Percentiles rank a stretch among this genome's conserved stretches.
Conservation (phyloP, 2,329 filamentous ascomycete species). For the Trichophaea hybrida region DNA sequence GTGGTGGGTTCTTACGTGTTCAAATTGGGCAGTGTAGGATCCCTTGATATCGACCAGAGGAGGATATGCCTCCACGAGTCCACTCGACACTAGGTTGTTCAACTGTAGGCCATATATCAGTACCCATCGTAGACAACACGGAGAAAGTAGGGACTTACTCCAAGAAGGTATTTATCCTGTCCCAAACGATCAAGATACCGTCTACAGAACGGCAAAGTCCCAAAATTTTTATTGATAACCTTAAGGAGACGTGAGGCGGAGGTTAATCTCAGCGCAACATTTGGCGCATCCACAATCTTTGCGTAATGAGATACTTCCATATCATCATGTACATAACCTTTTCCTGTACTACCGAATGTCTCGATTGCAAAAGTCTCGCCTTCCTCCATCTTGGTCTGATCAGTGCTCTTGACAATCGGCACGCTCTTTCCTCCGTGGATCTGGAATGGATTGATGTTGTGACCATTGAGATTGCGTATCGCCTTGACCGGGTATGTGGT, state of each 20-base stretch:
- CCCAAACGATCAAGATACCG: slow-evolving; percentile 86
- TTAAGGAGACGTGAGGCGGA: slow-evolving; percentile 76
- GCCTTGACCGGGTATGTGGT: slow-evolving; percentile 66
- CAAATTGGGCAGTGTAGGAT: slow-evolving; percentile 84
- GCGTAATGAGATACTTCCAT: slow-evolving; percentile 82
- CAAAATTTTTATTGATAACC: slow-evolving; percentile 92
- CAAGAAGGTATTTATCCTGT: slow-evolving; percentile 84
- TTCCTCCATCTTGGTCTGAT: slow-evolving; percentile 95
- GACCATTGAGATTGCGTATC: slow-evolving; percentile 75
- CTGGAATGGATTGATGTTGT: slow-evolving; percentile 76
- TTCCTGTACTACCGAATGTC: slow-evolving; percentile 87
- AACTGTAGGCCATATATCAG: slow-evolving; percentile 39
- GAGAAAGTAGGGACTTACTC: slow-evolving; percentile 41
- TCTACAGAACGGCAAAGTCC: slow-evolving; percentile 78
- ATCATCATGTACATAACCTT: slow-evolving; percentile 74
- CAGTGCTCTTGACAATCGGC: slow-evolving; percentile 76
- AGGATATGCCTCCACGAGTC: slow-evolving; percentile 81
- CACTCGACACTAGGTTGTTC: slow-evolving; percentile 68
- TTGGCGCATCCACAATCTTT: slow-evolving; percentile 54
- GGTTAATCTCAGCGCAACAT: slow-evolving; percentile 59
- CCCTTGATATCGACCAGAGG: slow-evolving; percentile 85
- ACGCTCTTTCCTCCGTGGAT: slow-evolving; percentile 91
- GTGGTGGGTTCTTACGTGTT: slow-evolving; percentile 55
- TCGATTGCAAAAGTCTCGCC: slow-evolving; percentile 91
- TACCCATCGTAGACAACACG: not conserved